A percentile compares a stretch with the other conserved stretches of the same genome.
Conservation (phyloP, 2,329 filamentous ascomycete species). For the Aspergillus bombycis region DNA sequence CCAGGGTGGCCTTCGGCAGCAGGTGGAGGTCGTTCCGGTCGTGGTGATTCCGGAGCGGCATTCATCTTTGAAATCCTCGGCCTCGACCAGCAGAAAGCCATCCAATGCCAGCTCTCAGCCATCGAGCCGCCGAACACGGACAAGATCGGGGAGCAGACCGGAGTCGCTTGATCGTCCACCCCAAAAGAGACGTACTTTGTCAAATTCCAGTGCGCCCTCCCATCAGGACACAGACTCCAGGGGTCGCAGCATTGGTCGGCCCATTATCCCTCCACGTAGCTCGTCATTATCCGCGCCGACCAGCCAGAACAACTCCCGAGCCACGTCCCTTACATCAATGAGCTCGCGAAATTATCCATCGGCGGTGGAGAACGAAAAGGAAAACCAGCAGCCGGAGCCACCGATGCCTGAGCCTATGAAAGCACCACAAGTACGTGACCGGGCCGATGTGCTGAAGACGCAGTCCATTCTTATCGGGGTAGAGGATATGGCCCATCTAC, state of each 20-base stretch:
- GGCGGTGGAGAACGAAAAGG: constrained; percentile 31
- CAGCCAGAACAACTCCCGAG: constrained; percentile 47
- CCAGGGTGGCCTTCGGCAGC: constrained; percentile 32
- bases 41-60: constrained; percentile 52
- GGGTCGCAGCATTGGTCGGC: constrained; percentile 31
- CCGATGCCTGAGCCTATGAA: constrained; percentile 27
- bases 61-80: constrained; percentile 48
- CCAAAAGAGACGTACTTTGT: constrained; percentile 42
- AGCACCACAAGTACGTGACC: constrained; percentile 21
- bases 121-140: constrained; percentile 42
- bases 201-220: constrained; percentile 40
- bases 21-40: constrained; percentile 49
- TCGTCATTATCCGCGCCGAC: constrained; percentile 53
- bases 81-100: constrained; percentile 39
- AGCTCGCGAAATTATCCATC: constrained; percentile 40
- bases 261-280: constrained; percentile 43
- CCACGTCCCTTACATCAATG: constrained; percentile 50
- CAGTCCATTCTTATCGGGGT: constrained; percentile 42
- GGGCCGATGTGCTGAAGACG: constrained; percentile 29
- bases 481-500: constrained; percentile 44
- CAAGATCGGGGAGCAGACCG: constrained; percentile 36
- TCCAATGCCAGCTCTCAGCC: constrained; percentile 43
- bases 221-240: constrained; percentile 31
- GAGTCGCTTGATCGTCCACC: constrained; percentile 38
- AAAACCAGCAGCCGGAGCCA: constrained; percentile 23